Evolutionary conservation across 495 filamentous ascomycete species (phyloP), one percentile per base, ranked within the genome.

Genomic region (Hyaloscypha variabilis): DNA sequence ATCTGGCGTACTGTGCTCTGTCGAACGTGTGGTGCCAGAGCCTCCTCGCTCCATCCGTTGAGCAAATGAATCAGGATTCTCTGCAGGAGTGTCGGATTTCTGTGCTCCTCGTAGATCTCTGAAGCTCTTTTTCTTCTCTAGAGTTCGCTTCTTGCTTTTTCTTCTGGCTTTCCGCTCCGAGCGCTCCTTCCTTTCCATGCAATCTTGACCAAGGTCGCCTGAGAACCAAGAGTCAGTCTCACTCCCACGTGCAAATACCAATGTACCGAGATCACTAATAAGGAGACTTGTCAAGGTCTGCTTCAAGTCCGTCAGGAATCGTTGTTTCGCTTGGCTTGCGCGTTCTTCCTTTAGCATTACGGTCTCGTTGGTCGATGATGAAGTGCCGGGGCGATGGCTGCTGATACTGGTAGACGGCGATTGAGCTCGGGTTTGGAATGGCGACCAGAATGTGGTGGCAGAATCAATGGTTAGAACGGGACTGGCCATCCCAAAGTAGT

Each of bases 171-270:
- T 58, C 74, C 73, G 50, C 70, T 77, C 70, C 75, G 81, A 58
- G 81, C 81, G 68, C 84, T 88, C 91, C 64, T 89, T 88, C 36
- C 87, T 81, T 66, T 91, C 89, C 52, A 96, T 88, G 61, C 89
- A 91, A 60, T 91, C 87, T 68, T 94, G 88, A 17, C 90, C 88
- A 3, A 96, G 74, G 23, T 83, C 85, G 66, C 88, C 87, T 6
- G 85, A 83, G 72, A 97, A 94, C 92, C 94, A 97, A 26, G 82
- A 86, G 69, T 98, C 95, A 19, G 94, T 99, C 78, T 99, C 95
- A 67, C 91, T 94, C 17, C 95, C 90, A 65, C 88, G 86, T 34
- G 88, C 85, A 77, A 94, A 97, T 17, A 97, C 89, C 10, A 90
- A 85, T 52, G 88, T 91, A 10, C 93, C 92, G 19, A 99, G 81